Base-by-base conservation (phyloP, 257 asterid species). In the Solanum sejunctum region DNA sequence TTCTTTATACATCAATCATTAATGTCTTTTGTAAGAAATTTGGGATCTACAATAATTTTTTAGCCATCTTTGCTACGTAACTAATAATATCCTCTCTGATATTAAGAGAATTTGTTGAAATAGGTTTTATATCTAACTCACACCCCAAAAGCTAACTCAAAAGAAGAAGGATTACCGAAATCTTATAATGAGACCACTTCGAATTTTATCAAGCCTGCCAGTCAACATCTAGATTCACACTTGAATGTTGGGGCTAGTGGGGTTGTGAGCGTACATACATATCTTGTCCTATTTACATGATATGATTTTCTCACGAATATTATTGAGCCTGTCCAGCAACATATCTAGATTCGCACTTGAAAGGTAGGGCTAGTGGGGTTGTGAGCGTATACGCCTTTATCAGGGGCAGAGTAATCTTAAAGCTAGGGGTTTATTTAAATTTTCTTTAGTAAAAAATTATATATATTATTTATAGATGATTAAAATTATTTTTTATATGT, bases 1-100 rank as follows among this genome's bases (percentile, higher is more conserved):
- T 73, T 54, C 13, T 84, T 88, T 88, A 60, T 82, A 52, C 52
- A 6, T 84, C 84, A 85, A 85, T 86, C 26, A 88, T 85, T 60
- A 51, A 69, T 83, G 85, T 79, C 63, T 70, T 36, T 70, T 39
- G 28, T 70, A 70, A 17, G 1, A 73, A 73, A 7, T 43, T 45
- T 45, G 13, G 47, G 10, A 45, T 21, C 2, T 73, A 47, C 13
- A 7, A 43, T 20, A 36, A 36, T 17, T 1, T 67, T 69, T 67
- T 11, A 47, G 13, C 9, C 71, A 1, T 12, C 18, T 11, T 63
- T 26, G 4, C 9, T 36, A 72, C 12, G 11, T 6, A 28, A 32
- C 36, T 20, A n/a, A 1, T 45, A 47, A 21, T 73, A 47, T 72
- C 11, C 18, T 8, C 8, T 36, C 15, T 0, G 4, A 23, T 69